A percentile compares a stretch with the other conserved stretches of the same genome.
Conservation (phyloP, 805 yeast species). For the Grigorovia humatica region DNA sequence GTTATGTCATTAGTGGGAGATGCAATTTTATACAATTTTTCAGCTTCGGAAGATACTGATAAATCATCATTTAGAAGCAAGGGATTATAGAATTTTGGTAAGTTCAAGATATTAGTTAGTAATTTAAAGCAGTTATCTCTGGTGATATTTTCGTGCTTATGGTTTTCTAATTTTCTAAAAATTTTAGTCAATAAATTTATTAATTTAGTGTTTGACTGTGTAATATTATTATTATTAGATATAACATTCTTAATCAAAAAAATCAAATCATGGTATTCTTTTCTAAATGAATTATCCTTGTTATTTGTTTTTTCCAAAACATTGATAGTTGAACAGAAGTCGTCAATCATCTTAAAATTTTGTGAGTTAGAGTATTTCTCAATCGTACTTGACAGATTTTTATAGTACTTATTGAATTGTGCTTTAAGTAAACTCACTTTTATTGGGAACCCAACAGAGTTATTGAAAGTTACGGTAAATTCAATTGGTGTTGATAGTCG, state of each 20-base stretch:
- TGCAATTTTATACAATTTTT: background rate
- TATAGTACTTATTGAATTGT: background rate
- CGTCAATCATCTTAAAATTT: slow-evolving; percentile 12
- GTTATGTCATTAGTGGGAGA: background rate
- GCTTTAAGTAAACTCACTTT: no score
- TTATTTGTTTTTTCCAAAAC: background rate
- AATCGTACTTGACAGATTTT: no score
- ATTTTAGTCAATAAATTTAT: slow-evolving; percentile 31
- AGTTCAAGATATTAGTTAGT: slow-evolving; percentile 27
- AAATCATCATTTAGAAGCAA: slow-evolving; percentile 3
- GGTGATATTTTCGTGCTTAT: slow-evolving; percentile 36
- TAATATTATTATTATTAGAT: slow-evolving; percentile 34
- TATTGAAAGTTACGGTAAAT: no score
- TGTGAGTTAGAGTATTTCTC: background rate
- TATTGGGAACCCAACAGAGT: background rate
- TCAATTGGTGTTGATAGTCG: background rate
- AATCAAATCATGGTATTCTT: slow-evolving; percentile 30
- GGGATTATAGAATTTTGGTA: slow-evolving; percentile 1
- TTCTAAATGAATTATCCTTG: slow-evolving; percentile 2
- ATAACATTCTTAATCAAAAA: slow-evolving; percentile 44
- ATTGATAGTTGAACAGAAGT: slow-evolving; percentile 20
- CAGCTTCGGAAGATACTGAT: slow-evolving; percentile 22
- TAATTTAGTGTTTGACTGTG: background rate
- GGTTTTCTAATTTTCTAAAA: slow-evolving; percentile 19
- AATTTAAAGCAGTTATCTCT: slow-evolving; percentile 45